phyloP scores from a whole-genome alignment of 257 asterid species.

The Jacaranda copaia region DNA sequence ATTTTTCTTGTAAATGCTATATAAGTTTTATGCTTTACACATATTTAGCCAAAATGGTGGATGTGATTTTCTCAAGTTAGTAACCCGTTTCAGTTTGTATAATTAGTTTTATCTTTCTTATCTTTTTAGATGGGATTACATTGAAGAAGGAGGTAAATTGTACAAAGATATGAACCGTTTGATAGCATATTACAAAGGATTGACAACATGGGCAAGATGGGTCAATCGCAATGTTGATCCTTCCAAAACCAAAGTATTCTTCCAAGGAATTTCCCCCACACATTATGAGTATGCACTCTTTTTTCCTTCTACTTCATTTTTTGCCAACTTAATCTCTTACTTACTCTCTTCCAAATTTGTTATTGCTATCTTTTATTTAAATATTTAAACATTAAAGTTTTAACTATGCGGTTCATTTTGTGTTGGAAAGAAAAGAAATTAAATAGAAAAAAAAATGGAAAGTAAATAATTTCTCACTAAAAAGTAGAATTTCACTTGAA shows the following conservation, averaged over 20 bases:
- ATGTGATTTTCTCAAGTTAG: too few relatives aligned
- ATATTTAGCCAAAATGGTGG: too few relatives aligned
- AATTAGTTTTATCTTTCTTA: too few relatives aligned
- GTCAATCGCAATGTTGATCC: conserved; percentile 70
- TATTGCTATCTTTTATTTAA: not conserved
- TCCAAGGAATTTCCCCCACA: conserved; percentile 89
- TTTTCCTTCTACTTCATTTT: not conserved
- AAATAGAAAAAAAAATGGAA: too few relatives aligned
- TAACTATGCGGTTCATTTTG: too few relatives aligned
- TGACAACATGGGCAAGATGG: conserved; percentile 97
- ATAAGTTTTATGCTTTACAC: too few relatives aligned
- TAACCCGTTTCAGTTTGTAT: too few relatives aligned
- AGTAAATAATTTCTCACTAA: too few relatives aligned
- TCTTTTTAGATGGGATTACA: conserved; percentile 73
- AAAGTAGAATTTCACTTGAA: too few relatives aligned
- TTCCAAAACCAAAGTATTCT: conserved; percentile 81
- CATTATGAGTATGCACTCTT: conserved; percentile 72
- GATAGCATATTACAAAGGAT: conserved; percentile 82
- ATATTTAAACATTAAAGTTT: too few relatives aligned
- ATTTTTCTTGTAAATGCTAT: too few relatives aligned
- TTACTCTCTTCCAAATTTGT: not conserved
- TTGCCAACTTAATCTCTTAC: not conserved
- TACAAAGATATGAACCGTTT: conserved; percentile 86
- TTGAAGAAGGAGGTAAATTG: conserved; percentile 67
- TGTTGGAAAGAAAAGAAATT: too few relatives aligned